Percentiles rank a stretch among this genome's conserved stretches.
Conservation (phyloP, 257 asterid genomes). For the Vinca minor region DNA sequence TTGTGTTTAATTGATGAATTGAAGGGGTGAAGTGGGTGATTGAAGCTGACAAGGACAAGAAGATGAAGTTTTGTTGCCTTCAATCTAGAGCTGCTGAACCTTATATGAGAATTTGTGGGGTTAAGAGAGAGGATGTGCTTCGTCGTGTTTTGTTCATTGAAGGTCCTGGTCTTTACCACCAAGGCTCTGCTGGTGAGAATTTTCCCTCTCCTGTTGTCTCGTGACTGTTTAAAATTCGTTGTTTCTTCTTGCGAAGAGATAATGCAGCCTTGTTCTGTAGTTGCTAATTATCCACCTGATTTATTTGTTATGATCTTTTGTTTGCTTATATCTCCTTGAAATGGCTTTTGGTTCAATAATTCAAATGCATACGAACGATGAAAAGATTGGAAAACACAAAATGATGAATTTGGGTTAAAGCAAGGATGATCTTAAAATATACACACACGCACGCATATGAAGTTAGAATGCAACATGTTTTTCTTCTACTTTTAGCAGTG, state of each 20-base stretch:
- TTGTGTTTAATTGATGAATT: slow-evolving; percentile 5
- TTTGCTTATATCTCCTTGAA: background rate
- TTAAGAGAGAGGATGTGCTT: slow-evolving; percentile 61
- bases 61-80: slow-evolving; percentile 81
- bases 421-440: background rate
- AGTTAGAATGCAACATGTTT: background rate
- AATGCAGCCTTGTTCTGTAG: background rate
- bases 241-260: background rate
- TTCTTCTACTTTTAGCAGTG: background rate
- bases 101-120: slow-evolving; percentile 58
- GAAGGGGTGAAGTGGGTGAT: slow-evolving; percentile 87
- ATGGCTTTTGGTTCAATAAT: background rate
- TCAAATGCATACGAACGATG: background rate
- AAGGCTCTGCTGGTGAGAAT: slow-evolving; percentile 71
- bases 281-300: background rate
- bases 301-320: background rate
- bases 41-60: slow-evolving; percentile 56
- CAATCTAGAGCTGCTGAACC: slow-evolving; percentile 93
- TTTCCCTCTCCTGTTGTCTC: background rate
- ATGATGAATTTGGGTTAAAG: background rate
- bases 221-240: background rate
- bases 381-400: background rate
- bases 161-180: slow-evolving; percentile 73
- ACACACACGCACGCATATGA: background rate
- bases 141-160: slow-evolving; percentile 76